Evolutionary conservation across 2,329 filamentous ascomycete genomes (phyloP).

Genomic region (Sclerotinia sclerotiorum): DNA sequence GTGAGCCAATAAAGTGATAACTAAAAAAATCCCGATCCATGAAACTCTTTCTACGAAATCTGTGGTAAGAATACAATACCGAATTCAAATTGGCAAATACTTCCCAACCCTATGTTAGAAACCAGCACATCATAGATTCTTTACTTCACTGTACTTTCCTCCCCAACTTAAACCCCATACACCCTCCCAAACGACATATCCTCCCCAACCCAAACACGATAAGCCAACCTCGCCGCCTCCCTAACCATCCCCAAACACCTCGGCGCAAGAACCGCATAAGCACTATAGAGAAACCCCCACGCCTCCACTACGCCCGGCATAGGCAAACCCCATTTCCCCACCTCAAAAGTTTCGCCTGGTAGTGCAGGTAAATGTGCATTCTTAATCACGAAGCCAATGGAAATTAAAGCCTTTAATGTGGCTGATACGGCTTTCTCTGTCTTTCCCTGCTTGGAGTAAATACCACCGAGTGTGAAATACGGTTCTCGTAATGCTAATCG

Average conservation of each 20-base stretch:
- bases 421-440: conserved; percentile 9
- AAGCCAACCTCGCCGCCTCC: conserved; percentile 19
- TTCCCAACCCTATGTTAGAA: not conserved
- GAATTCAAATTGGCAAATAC: too few species aligned
- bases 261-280: conserved; percentile 23
- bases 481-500: conserved; percentile 24
- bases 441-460: conserved; percentile 17
- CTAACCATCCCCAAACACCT: conserved; percentile 5
- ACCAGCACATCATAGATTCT: too few species aligned
- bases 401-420: conserved; percentile 21
- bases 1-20: not conserved
- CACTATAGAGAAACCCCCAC: conserved; percentile 24
- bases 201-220: conserved; percentile 27
- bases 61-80: not conserved
- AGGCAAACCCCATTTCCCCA: conserved; percentile 27
- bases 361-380: conserved; percentile 18
- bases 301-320: conserved; percentile 19
- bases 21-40: too few species aligned
- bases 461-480: conserved; percentile 21
- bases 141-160: not conserved
- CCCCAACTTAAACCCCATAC: conserved; percentile 9
- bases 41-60: not conserved
- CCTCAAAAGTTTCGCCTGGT: not conserved
- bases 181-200: conserved; percentile 26
- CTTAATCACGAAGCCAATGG: conserved; percentile 26